Base-by-base conservation (phyloP, 352 stramenopile species). In the Phytopythium vexans region DNA sequence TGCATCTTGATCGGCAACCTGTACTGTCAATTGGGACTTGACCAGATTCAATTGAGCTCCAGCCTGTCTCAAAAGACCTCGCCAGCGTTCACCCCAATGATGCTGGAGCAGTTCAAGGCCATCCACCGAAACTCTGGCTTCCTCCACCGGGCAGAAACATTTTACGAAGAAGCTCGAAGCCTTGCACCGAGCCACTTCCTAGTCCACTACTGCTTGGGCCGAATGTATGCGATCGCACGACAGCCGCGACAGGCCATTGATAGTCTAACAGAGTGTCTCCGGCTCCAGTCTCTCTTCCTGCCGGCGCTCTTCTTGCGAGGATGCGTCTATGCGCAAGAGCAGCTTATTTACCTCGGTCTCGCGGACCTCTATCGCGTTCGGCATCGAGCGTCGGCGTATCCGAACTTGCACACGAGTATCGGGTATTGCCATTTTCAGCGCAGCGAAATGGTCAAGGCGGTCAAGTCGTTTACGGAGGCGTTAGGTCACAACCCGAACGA, bases 341-440 rank as follows among this genome's bases (percentile, higher is more conserved):
- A 74, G 15, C 37, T 85, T 12, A 66, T 77, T 1, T 64, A 77
- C 4, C 49, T 87, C 27, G 76, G 71, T 4, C 68, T 87, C 9
- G 71, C 73, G 0, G 76, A 85, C 48, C 81, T 82, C 15, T 77
- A 82, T 35, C 64, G 68, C 3, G 69, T 85, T 1, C 72, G 73
- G 5, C 70, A 82, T 54, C 71, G 70, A 12, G 62, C 64, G 8
- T 53, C 68, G 4, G 54, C 60, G 41, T 87, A 87, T 27, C 76
- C 66, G 3, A 58, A 72, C 11, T 38, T 87, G 31, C 66, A 82
- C 36, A 72, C 68, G 8, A 77, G 52, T 41, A 87, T 87, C 3
- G 76, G 73, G 0, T 82, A 70, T 37, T 87, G 76, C 48, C 74
- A 87, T 36, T 73, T 80, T 4, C 38, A 76, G 43, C 55, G 59